phyloP scores from a whole-genome alignment of 495 filamentous ascomycete species.

The Amphirosellinia nigrospora region DNA sequence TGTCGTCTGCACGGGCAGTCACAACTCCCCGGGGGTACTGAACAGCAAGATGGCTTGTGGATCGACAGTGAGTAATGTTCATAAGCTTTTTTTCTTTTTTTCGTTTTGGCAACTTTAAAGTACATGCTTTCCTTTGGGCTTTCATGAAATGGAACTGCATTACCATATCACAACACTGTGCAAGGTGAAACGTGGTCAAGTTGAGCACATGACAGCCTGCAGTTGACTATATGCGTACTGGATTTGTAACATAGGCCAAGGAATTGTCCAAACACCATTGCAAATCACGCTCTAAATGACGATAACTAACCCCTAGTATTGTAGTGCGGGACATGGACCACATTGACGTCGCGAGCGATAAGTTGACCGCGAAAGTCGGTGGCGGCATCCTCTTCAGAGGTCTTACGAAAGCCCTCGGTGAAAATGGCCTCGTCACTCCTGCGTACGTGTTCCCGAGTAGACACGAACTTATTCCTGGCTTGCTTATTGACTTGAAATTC shows the following conservation, averaged over 20 bases:
- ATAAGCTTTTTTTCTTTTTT: not conserved
- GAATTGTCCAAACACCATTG: not conserved
- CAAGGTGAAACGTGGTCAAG: no score
- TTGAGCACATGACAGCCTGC: no score
- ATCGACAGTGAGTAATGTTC: conserved; percentile 37
- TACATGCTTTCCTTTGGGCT: not conserved
- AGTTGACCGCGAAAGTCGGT: conserved; percentile 42
- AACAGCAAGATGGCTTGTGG: conserved; percentile 34
- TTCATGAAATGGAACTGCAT: no score
- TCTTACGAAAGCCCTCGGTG: conserved; percentile 35
- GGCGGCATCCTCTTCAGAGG: conserved; percentile 44
- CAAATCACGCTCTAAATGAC: not conserved
- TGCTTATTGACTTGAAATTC: not conserved
- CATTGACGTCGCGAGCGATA: conserved; percentile 36
- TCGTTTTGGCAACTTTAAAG: not conserved
- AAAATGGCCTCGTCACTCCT: conserved; percentile 41
- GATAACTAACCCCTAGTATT: not conserved
- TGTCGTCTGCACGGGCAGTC: conserved; percentile 45
- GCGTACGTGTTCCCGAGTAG: not conserved
- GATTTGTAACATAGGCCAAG: no score
- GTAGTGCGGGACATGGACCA: conserved; percentile 44
- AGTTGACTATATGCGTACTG: no score
- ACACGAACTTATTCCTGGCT: not conserved
- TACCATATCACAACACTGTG: no score
- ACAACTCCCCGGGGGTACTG: conserved; percentile 43